These are phyloP conservation scores for Nakaseomyces nivariensis DNA, from an alignment of 1,139 yeast species.

Conservation along the genomic window DNA sequence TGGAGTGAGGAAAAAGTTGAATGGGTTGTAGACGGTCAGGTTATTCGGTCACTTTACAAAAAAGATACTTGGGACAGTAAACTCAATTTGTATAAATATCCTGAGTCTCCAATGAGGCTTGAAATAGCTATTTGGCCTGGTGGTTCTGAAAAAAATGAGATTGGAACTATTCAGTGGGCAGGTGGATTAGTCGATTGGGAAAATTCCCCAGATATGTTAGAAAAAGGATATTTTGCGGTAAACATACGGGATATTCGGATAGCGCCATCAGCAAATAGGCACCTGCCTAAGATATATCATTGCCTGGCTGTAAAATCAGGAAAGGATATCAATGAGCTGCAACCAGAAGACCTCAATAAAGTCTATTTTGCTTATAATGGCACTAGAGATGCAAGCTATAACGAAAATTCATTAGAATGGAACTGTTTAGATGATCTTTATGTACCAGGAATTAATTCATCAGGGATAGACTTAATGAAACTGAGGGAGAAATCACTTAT, in stretches of 20 bases:
- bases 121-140: conserved; percentile 93
- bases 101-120: conserved; percentile 86
- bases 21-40: conserved; percentile 67
- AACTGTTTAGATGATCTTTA: conserved; percentile 1
- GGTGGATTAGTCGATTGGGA: conserved; percentile 84
- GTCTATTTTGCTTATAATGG: conserved; percentile 1
- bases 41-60: conserved; percentile 55
- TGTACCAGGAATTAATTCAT: neutral
- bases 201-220: conserved; percentile 24
- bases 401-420: conserved; percentile 3
- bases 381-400: neutral
- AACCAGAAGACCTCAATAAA: neutral
- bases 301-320: conserved; percentile 5
- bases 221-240: conserved; percentile 25
- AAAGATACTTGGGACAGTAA: conserved; percentile 46
- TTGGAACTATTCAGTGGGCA: conserved; percentile 88
- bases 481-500: neutral
- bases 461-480: neutral
- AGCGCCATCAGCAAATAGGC: conserved; percentile 18
- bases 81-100: conserved; percentile 38
- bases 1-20: conserved; percentile 66
- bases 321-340: conserved; percentile 2
- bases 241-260: conserved; percentile 15
- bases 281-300: conserved; percentile 7
- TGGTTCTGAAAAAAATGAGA: conserved; percentile 53